These are phyloP conservation scores for Achaetomium macrosporum DNA, from an alignment of 2,329 filamentous ascomycete species.

Conservation along the genomic window DNA sequence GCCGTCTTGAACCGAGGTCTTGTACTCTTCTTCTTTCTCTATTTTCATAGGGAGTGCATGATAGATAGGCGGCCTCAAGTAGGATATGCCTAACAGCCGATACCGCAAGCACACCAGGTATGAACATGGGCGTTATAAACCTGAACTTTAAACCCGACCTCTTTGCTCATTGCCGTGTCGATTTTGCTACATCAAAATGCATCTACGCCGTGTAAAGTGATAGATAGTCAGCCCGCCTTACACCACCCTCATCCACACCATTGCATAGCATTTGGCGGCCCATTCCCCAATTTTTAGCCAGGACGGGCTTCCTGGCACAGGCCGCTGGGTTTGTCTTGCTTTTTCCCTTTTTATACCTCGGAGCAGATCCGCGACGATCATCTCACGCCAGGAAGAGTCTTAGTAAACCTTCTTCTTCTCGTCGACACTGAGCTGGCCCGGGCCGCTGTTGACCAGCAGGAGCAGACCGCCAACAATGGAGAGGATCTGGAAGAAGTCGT, in stretches of 20 bases:
- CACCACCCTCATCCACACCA: neutral
- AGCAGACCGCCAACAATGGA: conserved; percentile 97
- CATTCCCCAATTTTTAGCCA: neutral
- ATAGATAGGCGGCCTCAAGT: neutral
- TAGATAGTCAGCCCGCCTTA: neutral
- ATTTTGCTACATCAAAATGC: neutral
- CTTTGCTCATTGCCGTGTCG: neutral
- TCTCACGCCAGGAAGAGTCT: neutral
- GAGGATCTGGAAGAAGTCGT: conserved; percentile 99
- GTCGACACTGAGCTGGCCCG: conserved; percentile 95
- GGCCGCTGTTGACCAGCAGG: conserved; percentile 96
- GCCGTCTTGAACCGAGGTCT: neutral
- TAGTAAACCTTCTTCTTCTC: conserved; percentile 99
- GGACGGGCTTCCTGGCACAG: no score
- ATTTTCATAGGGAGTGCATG: neutral
- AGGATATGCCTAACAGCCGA: neutral
- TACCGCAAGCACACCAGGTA: neutral
- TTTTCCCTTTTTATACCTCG: neutral
- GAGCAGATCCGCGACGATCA: neutral
- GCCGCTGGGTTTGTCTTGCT: no score
- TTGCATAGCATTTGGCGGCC: neutral
- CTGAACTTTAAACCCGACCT: no score
- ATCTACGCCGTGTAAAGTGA: neutral
- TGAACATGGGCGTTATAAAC: neutral
- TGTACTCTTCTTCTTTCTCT: neutral